These are phyloP conservation scores for Penicillium expansum DNA, from an alignment of 2,329 filamentous ascomycete genomes.

Conservation along the genomic window DNA sequence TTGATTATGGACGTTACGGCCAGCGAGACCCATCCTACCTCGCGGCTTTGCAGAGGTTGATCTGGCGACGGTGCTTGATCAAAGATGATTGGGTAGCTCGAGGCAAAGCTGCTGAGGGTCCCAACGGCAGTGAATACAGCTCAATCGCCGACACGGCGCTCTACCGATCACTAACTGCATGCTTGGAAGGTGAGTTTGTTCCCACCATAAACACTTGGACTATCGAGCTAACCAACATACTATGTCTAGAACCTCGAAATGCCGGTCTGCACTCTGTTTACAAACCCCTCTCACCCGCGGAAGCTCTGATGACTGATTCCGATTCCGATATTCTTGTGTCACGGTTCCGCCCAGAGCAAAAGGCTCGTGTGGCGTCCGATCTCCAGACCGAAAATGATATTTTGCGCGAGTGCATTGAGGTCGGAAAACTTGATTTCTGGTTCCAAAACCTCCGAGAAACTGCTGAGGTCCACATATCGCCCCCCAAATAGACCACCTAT, in stretches of 20 bases:
- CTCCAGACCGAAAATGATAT: conserved; percentile 69
- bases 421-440: conserved; percentile 70
- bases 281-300: conserved; percentile 27
- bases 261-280: conserved; percentile 21
- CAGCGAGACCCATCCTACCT: conserved; percentile 44
- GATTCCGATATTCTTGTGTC: conserved; percentile 51
- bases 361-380: conserved; percentile 66
- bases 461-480: conserved; percentile 14
- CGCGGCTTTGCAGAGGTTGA: conserved; percentile 39
- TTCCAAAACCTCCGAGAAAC: conserved; percentile 39
- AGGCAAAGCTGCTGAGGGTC: conserved; percentile 73
- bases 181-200: conserved; percentile 52
- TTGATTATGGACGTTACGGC: conserved; percentile 55
- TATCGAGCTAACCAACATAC: conserved; percentile 6
- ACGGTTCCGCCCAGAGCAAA: conserved; percentile 61
- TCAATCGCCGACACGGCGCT: conserved; percentile 64
- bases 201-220: neutral
- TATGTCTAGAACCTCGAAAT: conserved; percentile 17
- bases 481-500: neutral
- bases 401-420: conserved; percentile 64
- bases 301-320: conserved; percentile 30
- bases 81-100: conserved; percentile 80
- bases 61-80: conserved; percentile 85
- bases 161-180: conserved; percentile 64
- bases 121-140: conserved; percentile 65